These are phyloP conservation scores for Psilocybe cubensis DNA, from an alignment of 768 basidiomycete species.

Conservation along the genomic window DNA sequence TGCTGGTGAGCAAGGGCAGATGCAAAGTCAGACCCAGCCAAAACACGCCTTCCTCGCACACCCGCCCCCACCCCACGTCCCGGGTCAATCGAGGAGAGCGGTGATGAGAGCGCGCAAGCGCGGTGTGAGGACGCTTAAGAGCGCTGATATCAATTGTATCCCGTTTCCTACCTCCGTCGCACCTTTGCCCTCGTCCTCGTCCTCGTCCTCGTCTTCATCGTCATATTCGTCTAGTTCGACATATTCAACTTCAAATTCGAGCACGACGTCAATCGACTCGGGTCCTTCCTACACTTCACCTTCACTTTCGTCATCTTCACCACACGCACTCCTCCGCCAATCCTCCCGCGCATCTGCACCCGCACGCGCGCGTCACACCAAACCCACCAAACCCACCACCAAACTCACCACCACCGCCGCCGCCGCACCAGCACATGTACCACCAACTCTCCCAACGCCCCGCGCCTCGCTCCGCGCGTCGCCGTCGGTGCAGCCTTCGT, in stretches of 20 bases:
- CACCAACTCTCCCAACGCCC: neutral
- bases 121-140: too few species aligned
- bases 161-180: neutral
- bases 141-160: constrained; percentile 6
- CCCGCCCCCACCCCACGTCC: neutral
- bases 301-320: too few species aligned
- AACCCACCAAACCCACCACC: constrained; percentile 5
- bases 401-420: neutral
- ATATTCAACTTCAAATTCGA: neutral
- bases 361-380: constrained; percentile 6
- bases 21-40: too few species aligned
- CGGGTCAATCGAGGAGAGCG: neutral
- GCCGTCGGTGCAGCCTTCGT: neutral
- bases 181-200: neutral
- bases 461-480: neutral
- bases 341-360: neutral
- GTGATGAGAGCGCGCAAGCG: too few species aligned
- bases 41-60: neutral
- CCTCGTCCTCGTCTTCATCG: constrained; percentile 1
- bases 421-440: too few species aligned
- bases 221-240: neutral
- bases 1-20: too few species aligned
- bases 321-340: neutral
- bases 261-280: too few species aligned
- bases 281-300: too few species aligned